phyloP scores from a whole-genome alignment of 2,329 filamentous ascomycete species.

The Calonectria pseudoreteaudii region DNA sequence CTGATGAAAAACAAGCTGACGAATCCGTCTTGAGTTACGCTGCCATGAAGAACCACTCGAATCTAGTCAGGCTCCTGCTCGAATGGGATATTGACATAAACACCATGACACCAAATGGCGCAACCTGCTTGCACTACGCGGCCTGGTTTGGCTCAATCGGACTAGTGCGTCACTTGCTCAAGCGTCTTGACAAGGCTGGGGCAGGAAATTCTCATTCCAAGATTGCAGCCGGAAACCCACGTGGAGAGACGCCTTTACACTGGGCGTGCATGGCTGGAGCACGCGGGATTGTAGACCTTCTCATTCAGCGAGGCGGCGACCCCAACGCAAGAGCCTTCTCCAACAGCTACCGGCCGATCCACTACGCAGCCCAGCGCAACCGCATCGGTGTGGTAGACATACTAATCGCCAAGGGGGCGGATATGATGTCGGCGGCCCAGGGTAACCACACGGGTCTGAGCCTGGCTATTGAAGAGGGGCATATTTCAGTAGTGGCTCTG shows the following conservation, averaged over 20 bases:
- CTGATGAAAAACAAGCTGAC: background rate
- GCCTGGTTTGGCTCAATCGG: background rate
- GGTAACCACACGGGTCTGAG: background rate
- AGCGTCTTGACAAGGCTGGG: background rate
- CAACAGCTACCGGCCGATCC: background rate
- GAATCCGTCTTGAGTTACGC: background rate
- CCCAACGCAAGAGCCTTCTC: background rate
- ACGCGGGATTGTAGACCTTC: background rate
- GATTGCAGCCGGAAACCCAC: background rate
- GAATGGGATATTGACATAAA: background rate
- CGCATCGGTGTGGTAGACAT: background rate
- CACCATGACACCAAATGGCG: background rate
- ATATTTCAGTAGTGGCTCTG: background rate
- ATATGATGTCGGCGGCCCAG: background rate
- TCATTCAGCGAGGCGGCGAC: background rate
- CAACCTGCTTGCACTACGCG: background rate
- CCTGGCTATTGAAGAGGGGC: background rate
- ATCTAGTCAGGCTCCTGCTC: background rate
- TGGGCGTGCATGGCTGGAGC: background rate
- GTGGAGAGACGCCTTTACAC: background rate
- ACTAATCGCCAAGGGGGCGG: background rate
- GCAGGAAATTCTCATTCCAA: background rate
- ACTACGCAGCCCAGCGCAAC: background rate
- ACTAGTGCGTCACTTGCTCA: background rate
- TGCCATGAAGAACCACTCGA: background rate